phyloP scores from a whole-genome alignment of 257 asterid species.

The Sherardia arvensis region DNA sequence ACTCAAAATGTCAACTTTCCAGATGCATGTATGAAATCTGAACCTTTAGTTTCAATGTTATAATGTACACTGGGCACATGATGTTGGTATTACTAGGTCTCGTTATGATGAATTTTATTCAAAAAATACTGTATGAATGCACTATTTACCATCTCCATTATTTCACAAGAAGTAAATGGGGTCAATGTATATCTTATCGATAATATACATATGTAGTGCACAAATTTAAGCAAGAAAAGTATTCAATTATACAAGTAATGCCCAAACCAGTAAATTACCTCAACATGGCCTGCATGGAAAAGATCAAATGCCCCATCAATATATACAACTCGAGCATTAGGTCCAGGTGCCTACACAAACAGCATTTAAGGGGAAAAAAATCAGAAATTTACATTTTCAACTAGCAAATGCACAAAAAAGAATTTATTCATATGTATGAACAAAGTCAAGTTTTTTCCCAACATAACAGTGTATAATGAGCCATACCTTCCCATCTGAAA shows the following conservation, averaged over 20 bases:
- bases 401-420: neutral
- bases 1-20: neutral
- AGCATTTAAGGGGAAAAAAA: conserved; percentile 7
- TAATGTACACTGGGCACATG: neutral
- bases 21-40: neutral
- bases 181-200: neutral
- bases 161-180: neutral
- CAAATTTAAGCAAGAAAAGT: neutral
- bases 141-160: neutral
- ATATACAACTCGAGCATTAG: conserved; percentile 81
- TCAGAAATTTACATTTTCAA: conserved; percentile 7
- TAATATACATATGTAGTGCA: neutral
- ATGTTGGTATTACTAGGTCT: neutral
- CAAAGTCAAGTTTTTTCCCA: neutral
- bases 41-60: neutral
- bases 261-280: conserved; percentile 32
- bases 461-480: neutral
- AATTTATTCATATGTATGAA: neutral
- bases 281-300: conserved; percentile 96
- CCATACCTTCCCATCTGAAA: conserved; percentile 86
- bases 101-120: neutral
- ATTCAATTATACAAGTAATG: neutral
- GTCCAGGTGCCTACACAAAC: conserved; percentile 71
- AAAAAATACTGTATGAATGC: neutral
- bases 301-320: conserved; percentile 97